Conservation (phyloP, 768 basidiomycete genomes). For the Pulveroboletus sp. region DNA sequence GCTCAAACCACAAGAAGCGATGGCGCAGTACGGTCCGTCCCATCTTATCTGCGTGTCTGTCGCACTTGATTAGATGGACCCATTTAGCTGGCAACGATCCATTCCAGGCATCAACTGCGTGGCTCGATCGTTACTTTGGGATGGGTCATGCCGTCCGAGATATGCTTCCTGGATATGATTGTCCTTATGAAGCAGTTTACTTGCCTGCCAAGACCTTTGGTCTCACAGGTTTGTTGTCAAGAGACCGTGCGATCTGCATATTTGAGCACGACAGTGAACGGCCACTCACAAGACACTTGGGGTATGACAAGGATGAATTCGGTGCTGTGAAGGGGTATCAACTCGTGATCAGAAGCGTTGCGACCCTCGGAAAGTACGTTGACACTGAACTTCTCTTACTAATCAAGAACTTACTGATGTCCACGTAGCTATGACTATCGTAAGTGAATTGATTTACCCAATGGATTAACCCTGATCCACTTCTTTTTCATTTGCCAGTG, state of each 20-base stretch:
- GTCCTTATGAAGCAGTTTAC: conserved; percentile 56
- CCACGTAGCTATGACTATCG: conserved; percentile 52
- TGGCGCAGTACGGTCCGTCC: conserved; percentile 50
- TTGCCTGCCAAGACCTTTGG: conserved; percentile 55
- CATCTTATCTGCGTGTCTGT: not conserved
- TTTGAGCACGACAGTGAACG: conserved; percentile 58
- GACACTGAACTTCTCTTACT: not conserved
- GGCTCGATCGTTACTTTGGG: conserved; percentile 60
- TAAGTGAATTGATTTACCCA: conserved; percentile 26
- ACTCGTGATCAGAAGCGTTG: conserved; percentile 50
- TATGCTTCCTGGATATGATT: conserved; percentile 64
- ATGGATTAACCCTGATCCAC: not conserved
- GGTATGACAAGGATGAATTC: conserved; percentile 49
- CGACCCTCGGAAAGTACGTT: conserved; percentile 61
- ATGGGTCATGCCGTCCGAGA: conserved; percentile 57
- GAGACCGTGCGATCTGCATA: conserved; percentile 56
- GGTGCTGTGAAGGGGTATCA: conserved; percentile 59
- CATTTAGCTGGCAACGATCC: conserved; percentile 54
- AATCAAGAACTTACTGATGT: not conserved
- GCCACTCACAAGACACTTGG: conserved; percentile 55
- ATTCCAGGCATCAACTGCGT: conserved; percentile 54
- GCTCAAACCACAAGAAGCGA: conserved; percentile 59
- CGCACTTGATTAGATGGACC: not conserved
- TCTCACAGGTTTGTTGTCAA: conserved; percentile 38
- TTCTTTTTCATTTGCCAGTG: conserved; percentile 20